Evolutionary conservation across 1,284 basidiomycete species (phyloP).

Genomic region (Cystobasidium pallidum): DNA sequence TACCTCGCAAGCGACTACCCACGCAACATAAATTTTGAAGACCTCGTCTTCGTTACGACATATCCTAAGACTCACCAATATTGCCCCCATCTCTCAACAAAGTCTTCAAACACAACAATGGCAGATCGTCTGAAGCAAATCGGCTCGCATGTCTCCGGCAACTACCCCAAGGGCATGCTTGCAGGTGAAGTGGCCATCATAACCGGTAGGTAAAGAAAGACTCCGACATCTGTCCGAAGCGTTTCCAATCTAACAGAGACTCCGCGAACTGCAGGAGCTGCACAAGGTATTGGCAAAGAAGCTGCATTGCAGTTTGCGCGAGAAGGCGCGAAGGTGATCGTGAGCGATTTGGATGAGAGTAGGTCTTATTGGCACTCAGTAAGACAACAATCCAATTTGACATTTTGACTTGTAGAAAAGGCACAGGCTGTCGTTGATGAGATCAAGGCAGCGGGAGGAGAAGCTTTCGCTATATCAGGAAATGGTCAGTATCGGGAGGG

Average conservation of each 20-base stretch:
- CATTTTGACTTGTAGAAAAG: constrained; percentile 59
- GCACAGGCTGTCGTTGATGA: constrained; percentile 70
- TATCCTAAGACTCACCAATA: no score
- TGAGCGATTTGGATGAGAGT: constrained; percentile 66
- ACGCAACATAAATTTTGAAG: not conserved
- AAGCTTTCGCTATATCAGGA: constrained; percentile 72
- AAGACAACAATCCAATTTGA: no score
- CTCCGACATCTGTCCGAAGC: no score
- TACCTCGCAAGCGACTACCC: not conserved
- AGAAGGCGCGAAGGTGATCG: constrained; percentile 83
- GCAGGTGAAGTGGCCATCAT: constrained; percentile 80
- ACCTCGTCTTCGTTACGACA: not conserved
- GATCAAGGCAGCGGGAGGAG: constrained; percentile 71
- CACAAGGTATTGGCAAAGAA: constrained; percentile 77
- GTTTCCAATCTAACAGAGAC: no score
- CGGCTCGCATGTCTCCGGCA: constrained; percentile 56
- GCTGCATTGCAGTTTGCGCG: constrained; percentile 73
- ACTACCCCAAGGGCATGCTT: constrained; percentile 67
- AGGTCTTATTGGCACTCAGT: constrained; percentile 55
- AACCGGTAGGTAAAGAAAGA: constrained; percentile 65
- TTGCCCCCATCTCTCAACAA: not conserved
- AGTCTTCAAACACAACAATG: not conserved
- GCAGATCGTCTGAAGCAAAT: constrained; percentile 44
- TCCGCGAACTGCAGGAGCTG: constrained; percentile 69
- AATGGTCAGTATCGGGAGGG: constrained; percentile 70